Conservation (phyloP, 306 rosid species). For the Senna tora region DNA sequence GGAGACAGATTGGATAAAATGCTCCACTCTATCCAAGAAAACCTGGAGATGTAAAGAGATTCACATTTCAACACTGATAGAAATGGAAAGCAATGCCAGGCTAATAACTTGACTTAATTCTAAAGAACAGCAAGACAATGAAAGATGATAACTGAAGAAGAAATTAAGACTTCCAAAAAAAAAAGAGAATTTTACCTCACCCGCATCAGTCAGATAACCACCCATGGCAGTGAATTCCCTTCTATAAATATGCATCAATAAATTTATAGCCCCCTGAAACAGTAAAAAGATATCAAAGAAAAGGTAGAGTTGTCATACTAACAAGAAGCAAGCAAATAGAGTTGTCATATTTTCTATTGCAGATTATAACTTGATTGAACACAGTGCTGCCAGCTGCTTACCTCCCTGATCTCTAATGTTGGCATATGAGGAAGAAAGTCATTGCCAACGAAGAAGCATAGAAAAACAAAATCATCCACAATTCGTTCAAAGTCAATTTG, state of each 20-base stretch:
- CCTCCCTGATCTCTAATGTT: slow-evolving; percentile 95
- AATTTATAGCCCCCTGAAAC: slow-evolving; percentile 89
- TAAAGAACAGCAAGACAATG: slow-evolving; percentile 27
- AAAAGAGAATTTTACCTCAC: slow-evolving; percentile 74
- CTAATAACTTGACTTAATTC: slow-evolving; percentile 24
- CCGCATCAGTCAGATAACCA: slow-evolving; percentile 97
- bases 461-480: slow-evolving; percentile 85
- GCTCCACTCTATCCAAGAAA: slow-evolving; percentile 80
- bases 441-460: slow-evolving; percentile 90
- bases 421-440: slow-evolving; percentile 99
- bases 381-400: slow-evolving; percentile 45
- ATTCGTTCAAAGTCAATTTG: slow-evolving; percentile 73
- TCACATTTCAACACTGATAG: slow-evolving; percentile 27
- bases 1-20: slow-evolving; percentile 79
- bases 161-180: slow-evolving; percentile 29
- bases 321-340: slow-evolving; percentile 29
- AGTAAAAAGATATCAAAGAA: slow-evolving; percentile 40
- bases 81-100: slow-evolving; percentile 23
- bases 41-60: slow-evolving; percentile 57
- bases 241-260: slow-evolving; percentile 92
- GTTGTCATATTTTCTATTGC: slow-evolving; percentile 27
- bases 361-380: slow-evolving; percentile 33
- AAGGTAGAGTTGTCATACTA: not conserved
- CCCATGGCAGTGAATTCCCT: slow-evolving; percentile 89
- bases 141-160: slow-evolving; percentile 18